Evolutionary conservation across 1,139 yeast genomes (phyloP).

Genomic region (Zygoascus sp.): DNA sequence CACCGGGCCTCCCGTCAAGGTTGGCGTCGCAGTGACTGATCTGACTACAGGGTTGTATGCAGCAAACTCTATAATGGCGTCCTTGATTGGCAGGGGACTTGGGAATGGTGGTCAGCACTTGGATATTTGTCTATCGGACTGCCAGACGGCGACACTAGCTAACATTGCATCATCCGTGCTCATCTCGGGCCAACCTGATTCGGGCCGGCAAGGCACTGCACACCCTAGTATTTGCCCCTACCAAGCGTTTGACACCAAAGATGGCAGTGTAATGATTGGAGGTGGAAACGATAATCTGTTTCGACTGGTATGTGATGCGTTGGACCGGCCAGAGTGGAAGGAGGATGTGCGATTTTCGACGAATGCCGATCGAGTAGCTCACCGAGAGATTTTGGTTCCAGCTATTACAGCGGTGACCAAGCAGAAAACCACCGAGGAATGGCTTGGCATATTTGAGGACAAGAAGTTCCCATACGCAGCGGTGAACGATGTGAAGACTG

Average conservation of each 20-base stretch:
- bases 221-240: conserved; percentile 44
- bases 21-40: conserved; percentile 44
- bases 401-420: conserved; percentile 31
- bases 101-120: conserved; percentile 39
- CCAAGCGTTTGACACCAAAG: conserved; percentile 39
- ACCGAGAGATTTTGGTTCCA: conserved; percentile 36
- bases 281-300: conserved; percentile 41
- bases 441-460: conserved; percentile 36
- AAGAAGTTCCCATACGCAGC: conserved; percentile 41
- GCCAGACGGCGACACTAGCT: conserved; percentile 40
- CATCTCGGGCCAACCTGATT: conserved; percentile 39
- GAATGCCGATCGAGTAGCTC: conserved; percentile 37
- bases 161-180: conserved; percentile 40
- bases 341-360: conserved; percentile 34
- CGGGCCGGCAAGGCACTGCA: conserved; percentile 41
- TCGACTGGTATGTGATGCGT: conserved; percentile 34
- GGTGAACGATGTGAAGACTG: conserved; percentile 38
- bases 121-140: conserved; percentile 38
- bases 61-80: conserved; percentile 38
- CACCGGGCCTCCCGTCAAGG: conserved; percentile 41
- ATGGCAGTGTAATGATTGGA: conserved; percentile 40
- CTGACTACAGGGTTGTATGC: conserved; percentile 42
- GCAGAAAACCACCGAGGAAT: conserved; percentile 34
- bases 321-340: conserved; percentile 38
- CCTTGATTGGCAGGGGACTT: conserved; percentile 34